Percentiles rank a stretch among this genome's conserved stretches.
Evolutionary conservation across 306 rosid species (phyloP).

Genomic region (Casuarina glauca): DNA sequence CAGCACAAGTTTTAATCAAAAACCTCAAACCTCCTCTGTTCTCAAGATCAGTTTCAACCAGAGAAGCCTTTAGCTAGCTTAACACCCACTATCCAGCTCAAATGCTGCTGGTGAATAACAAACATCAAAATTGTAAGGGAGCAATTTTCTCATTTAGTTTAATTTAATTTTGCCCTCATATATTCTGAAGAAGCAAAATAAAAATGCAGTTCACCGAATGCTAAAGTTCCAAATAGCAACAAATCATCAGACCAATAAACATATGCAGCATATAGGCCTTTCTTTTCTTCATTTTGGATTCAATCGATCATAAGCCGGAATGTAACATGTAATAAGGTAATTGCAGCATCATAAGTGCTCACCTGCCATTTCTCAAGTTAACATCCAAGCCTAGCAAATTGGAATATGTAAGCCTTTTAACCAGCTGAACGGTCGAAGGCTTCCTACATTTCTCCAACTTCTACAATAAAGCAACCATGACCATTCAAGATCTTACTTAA

Average conservation of each 20-base stretch:
- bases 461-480: conserved; percentile 41
- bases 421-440: conserved; percentile 67
- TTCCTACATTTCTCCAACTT: conserved; percentile 67
- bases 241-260: neutral
- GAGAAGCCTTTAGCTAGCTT: neutral
- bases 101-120: neutral
- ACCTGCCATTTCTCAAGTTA: conserved; percentile 81
- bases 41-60: neutral
- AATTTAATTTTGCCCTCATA: neutral
- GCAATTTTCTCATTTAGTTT: neutral
- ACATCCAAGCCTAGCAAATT: conserved; percentile 85
- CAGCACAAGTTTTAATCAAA: conserved; percentile 2
- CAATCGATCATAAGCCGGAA: neutral
- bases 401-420: conserved; percentile 74
- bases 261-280: neutral
- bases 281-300: conserved; percentile 5
- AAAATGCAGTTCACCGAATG: neutral
- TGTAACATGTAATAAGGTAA: neutral
- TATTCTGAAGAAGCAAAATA: neutral
- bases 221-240: neutral
- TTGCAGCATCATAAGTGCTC: conserved; percentile 22
- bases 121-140: neutral
- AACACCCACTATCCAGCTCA: neutral
- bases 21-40: neutral
- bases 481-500: conserved; percentile 19